phyloP scores from a whole-genome alignment of 768 basidiomycete species.

The Piloderma croceum region DNA sequence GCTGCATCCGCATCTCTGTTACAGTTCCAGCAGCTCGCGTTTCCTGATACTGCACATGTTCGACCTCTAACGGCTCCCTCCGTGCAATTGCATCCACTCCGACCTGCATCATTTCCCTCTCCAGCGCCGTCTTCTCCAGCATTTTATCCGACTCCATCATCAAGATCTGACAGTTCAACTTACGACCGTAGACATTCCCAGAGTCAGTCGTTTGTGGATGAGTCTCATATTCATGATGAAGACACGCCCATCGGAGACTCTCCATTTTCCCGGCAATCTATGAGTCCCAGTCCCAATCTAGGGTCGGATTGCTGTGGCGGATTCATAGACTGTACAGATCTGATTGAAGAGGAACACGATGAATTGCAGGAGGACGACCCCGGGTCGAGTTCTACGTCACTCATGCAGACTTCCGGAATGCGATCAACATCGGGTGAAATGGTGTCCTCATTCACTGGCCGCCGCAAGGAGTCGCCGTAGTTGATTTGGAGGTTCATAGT shows the following conservation, averaged over 20 bases:
- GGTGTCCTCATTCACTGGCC: too few relatives aligned
- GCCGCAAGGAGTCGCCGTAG: too few relatives aligned
- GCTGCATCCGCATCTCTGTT: slow-evolving; percentile 44
- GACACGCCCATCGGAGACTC: neutral
- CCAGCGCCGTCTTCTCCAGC: slow-evolving; percentile 12
- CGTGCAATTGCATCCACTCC: slow-evolving; percentile 11
- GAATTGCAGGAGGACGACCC: slow-evolving; percentile 13
- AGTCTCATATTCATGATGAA: neutral
- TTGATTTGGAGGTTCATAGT: too few relatives aligned
- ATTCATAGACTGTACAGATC: slow-evolving; percentile 41
- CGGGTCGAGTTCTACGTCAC: too few relatives aligned
- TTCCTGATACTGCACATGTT: slow-evolving; percentile 24
- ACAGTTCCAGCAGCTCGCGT: slow-evolving; percentile 47
- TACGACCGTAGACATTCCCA: neutral
- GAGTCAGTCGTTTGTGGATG: neutral
- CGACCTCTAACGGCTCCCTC: slow-evolving; percentile 5
- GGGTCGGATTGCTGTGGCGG: slow-evolving; percentile 46
- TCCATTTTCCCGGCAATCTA: neutral
- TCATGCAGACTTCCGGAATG: too few relatives aligned
- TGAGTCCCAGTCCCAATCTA: slow-evolving; percentile 22
- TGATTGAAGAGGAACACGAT: slow-evolving; percentile 27
- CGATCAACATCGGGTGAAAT: too few relatives aligned
- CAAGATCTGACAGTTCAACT: neutral
- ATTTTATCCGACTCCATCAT: neutral
- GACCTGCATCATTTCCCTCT: slow-evolving; percentile 25